Conservation (phyloP, 2,329 filamentous ascomycete genomes). For the Akanthomyces muscarius region DNA sequence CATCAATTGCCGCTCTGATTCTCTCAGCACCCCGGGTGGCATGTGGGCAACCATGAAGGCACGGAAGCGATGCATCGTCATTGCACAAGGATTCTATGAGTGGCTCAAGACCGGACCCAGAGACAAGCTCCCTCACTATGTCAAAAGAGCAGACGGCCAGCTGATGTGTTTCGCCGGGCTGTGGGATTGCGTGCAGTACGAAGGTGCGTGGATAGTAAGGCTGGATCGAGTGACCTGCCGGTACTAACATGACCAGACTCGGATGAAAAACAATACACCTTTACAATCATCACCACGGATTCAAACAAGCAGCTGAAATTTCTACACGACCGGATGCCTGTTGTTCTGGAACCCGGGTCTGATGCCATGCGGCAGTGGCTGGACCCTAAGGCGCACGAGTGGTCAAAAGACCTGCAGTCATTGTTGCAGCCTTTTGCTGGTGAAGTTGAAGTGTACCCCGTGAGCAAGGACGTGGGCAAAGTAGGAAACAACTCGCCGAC, state of each 20-base stretch:
- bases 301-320: constrained; percentile 80
- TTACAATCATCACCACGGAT: constrained; percentile 88
- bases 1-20: constrained; percentile 94
- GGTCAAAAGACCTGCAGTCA: constrained; percentile 73
- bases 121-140: constrained; percentile 80
- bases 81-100: constrained; percentile 93
- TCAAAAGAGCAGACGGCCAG: constrained; percentile 74
- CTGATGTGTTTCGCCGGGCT: constrained; percentile 88
- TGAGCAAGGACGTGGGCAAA: constrained; percentile 86
- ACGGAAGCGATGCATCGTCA: constrained; percentile 78
- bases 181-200: constrained; percentile 83
- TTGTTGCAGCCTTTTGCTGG: constrained; percentile 76
- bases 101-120: constrained; percentile 79
- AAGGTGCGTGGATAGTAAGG: constrained; percentile 47
- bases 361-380: constrained; percentile 71
- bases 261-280: constrained; percentile 73
- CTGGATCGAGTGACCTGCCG: background rate
- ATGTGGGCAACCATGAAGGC: constrained; percentile 94
- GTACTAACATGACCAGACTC: constrained; percentile 39
- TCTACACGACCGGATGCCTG: constrained; percentile 93
- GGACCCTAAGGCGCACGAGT: constrained; percentile 66
- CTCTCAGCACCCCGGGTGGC: constrained; percentile 67
- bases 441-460: constrained; percentile 79
- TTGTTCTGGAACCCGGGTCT: constrained; percentile 76
- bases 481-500: constrained; percentile 84